Evolutionary conservation across 768 basidiomycete genomes (phyloP).

Genomic region (Pisolithus orientalis): DNA sequence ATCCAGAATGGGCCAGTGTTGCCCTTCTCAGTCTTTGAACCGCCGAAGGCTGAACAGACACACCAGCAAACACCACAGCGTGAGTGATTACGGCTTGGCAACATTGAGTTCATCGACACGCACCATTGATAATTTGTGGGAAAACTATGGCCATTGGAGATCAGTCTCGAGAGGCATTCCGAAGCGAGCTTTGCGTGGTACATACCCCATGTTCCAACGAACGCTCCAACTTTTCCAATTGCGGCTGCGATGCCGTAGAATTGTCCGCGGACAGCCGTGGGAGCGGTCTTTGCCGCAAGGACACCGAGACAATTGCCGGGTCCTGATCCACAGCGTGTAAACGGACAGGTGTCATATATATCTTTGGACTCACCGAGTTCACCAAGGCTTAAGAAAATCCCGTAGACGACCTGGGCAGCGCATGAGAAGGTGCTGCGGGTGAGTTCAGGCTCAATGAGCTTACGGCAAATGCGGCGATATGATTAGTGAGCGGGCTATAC

Average conservation of each 20-base stretch:
- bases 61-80: neutral
- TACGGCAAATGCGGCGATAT: slow-evolving; percentile 74
- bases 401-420: slow-evolving; percentile 63
- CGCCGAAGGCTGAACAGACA: slow-evolving; percentile 52
- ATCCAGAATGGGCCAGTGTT: slow-evolving; percentile 88
- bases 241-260: slow-evolving; percentile 86
- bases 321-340: slow-evolving; percentile 29
- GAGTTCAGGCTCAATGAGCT: slow-evolving; percentile 11
- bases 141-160: neutral
- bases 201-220: slow-evolving; percentile 76
- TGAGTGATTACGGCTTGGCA: neutral
- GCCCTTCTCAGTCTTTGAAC: slow-evolving; percentile 41
- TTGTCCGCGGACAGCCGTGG: slow-evolving; percentile 81
- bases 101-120: neutral
- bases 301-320: slow-evolving; percentile 86
- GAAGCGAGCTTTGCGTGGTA: slow-evolving; percentile 1
- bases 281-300: slow-evolving; percentile 78
- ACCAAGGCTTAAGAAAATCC: slow-evolving; percentile 85
- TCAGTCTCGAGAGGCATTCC: neutral
- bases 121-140: neutral
- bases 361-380: slow-evolving; percentile 56
- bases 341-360: neutral
- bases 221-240: slow-evolving; percentile 79
- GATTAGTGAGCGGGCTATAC: slow-evolving; percentile 53
- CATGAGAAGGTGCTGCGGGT: neutral